Conservation (phyloP, 169 alveolate species). For the Babesia divergens region DNA sequence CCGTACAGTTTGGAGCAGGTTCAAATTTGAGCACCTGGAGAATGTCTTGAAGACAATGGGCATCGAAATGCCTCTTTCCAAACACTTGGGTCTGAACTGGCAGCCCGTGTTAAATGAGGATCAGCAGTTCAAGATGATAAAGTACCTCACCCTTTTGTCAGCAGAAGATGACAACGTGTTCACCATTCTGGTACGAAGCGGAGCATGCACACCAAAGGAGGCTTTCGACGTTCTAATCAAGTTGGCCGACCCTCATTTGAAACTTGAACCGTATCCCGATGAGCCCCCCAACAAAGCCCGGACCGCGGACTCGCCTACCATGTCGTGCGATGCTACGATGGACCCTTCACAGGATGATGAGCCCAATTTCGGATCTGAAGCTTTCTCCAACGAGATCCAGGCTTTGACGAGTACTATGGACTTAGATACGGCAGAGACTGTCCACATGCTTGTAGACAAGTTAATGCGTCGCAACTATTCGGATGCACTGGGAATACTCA, state of each 20-base stretch:
- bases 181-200: constrained; percentile 38
- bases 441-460: constrained; percentile 14
- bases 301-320: neutral
- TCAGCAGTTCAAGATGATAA: constrained; percentile 40
- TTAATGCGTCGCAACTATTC: constrained; percentile 18
- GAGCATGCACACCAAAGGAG: constrained; percentile 31
- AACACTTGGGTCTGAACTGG: constrained; percentile 28
- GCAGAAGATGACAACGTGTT: constrained; percentile 16
- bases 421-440: constrained; percentile 12
- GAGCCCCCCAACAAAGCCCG: neutral
- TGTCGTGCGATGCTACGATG: neutral
- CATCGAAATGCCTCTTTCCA: constrained; percentile 36
- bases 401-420: neutral
- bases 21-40: constrained; percentile 39
- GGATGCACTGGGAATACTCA: constrained; percentile 20
- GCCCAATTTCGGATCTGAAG: neutral
- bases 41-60: constrained; percentile 13
- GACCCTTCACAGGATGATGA: neutral
- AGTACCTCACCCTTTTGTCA: constrained; percentile 31
- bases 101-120: constrained; percentile 12
- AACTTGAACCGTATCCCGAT: constrained; percentile 13
- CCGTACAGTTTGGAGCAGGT: constrained; percentile 22
- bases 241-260: constrained; percentile 23
- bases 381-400: neutral
- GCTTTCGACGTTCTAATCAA: constrained; percentile 26